phyloP scores from a whole-genome alignment of 257 asterid genomes.

The Paraleonurus japonicus region DNA sequence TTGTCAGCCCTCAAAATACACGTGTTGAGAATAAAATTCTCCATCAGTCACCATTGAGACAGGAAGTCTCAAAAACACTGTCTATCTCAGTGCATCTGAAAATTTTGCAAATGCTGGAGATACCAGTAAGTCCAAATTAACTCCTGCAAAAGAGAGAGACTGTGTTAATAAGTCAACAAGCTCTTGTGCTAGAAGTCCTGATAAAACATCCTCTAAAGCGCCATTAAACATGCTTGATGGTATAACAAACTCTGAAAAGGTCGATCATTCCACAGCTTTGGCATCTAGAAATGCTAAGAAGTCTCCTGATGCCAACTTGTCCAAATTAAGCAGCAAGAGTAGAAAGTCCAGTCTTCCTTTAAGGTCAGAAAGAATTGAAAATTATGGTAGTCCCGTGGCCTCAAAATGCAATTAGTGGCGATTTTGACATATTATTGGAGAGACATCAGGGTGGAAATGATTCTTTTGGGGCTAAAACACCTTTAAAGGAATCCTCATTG shows the following conservation, averaged over 20 bases:
- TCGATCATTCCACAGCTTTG: slow-evolving; percentile 32
- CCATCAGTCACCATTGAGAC: slow-evolving; percentile 36
- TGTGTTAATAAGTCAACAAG: slow-evolving; percentile 30
- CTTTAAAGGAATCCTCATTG: slow-evolving; percentile 23
- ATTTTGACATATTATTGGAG: slow-evolving; percentile 32
- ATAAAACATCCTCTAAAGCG: slow-evolving; percentile 28
- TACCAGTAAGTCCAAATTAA: slow-evolving; percentile 26
- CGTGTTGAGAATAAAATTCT: slow-evolving; percentile 26
- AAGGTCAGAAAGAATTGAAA: slow-evolving; percentile 35
- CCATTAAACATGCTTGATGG: slow-evolving; percentile 27
- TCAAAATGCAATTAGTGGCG: slow-evolving; percentile 31
- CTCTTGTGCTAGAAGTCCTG: slow-evolving; percentile 35
- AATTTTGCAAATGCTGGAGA: slow-evolving; percentile 29
- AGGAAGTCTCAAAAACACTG: slow-evolving; percentile 34
- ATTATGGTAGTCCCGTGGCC: slow-evolving; percentile 31
- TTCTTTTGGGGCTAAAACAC: slow-evolving; percentile 30
- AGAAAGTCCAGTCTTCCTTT: slow-evolving; percentile 36
- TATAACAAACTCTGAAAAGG: slow-evolving; percentile 29
- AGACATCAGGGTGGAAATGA: slow-evolving; percentile 29
- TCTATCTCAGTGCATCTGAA: slow-evolving; percentile 32
- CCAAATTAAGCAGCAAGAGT: slow-evolving; percentile 37
- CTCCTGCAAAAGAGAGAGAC: slow-evolving; percentile 36
- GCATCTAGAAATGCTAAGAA: slow-evolving; percentile 40
- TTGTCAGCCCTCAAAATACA: slow-evolving; percentile 39
- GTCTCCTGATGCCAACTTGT: slow-evolving; percentile 34